These are phyloP conservation scores for Suaeda aralocaspica DNA, from an alignment of 148 eudicot genomes.

Conservation along the genomic window DNA sequence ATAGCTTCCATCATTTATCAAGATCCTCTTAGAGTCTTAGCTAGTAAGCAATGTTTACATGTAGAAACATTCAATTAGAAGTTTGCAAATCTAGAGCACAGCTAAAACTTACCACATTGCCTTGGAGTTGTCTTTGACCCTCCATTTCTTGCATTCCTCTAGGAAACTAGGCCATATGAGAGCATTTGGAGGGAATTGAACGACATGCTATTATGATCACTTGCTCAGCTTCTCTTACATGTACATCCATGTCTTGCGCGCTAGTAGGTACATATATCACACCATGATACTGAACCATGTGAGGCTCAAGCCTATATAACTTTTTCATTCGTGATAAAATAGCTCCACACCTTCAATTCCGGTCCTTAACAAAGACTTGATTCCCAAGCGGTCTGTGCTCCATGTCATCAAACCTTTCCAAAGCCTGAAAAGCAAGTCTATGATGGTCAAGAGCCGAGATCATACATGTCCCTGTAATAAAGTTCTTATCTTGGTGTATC, in stretches of 20 bases:
- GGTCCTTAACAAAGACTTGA: conserved; percentile 55
- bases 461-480: conserved; percentile 63
- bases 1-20: too few relatives aligned
- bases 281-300: conserved; percentile 63
- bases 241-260: conserved; percentile 63
- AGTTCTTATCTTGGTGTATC: conserved; percentile 42
- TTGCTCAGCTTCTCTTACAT: conserved; percentile 61
- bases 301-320: conserved; percentile 49
- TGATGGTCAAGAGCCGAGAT: conserved; percentile 63
- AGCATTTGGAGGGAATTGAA: conserved; percentile 53
- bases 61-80: not conserved
- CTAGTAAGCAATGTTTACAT: too few relatives aligned
- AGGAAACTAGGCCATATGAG: conserved; percentile 61
- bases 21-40: too few relatives aligned
- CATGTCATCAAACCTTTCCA: conserved; percentile 59
- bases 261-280: conserved; percentile 58
- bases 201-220: conserved; percentile 61
- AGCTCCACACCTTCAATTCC: conserved; percentile 57
- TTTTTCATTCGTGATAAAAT: conserved; percentile 47
- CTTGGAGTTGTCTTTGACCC: conserved; percentile 8
- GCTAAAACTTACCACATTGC: not conserved
- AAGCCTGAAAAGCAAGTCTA: conserved; percentile 51
- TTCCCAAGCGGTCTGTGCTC: conserved; percentile 36
- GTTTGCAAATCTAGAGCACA: not conserved
- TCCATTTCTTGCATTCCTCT: conserved; percentile 45